These are phyloP conservation scores for Zygosaccharomyces pseudobailii DNA, from an alignment of 1,139 yeast genomes.

Conservation along the genomic window DNA sequence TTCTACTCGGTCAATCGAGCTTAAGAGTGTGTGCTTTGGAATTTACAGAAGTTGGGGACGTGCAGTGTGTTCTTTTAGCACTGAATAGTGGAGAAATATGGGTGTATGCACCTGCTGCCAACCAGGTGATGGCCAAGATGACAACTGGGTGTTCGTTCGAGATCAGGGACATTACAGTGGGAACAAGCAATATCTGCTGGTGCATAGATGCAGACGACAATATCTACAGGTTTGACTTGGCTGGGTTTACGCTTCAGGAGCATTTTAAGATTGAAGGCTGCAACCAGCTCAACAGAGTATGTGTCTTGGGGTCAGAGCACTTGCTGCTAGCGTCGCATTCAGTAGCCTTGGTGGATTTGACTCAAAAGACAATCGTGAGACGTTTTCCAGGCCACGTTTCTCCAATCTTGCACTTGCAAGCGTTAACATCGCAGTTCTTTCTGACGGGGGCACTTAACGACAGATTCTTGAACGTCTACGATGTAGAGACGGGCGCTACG, in stretches of 20 bases:
- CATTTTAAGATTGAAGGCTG: constrained; percentile 41
- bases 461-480: constrained; percentile 70
- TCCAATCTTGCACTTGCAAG: constrained; percentile 47
- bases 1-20: constrained; percentile 47
- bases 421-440: constrained; percentile 43
- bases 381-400: constrained; percentile 73
- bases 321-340: constrained; percentile 63
- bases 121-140: constrained; percentile 50
- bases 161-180: constrained; percentile 50
- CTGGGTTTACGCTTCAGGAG: constrained; percentile 39
- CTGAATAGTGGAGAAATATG: constrained; percentile 61
- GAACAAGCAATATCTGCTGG: constrained; percentile 47
- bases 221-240: constrained; percentile 60
- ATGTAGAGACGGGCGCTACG: constrained; percentile 34
- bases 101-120: constrained; percentile 63
- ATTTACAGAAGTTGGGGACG: constrained; percentile 47
- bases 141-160: constrained; percentile 48
- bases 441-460: constrained; percentile 72
- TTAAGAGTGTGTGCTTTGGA: constrained; percentile 47
- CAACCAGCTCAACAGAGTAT: constrained; percentile 21
- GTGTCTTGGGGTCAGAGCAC: constrained; percentile 17
- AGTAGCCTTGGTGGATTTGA: constrained; percentile 46
- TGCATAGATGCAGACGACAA: constrained; percentile 59
- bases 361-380: constrained; percentile 37
- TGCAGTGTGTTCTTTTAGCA: constrained; percentile 54